These are phyloP conservation scores for Lachnellula cervina DNA, from an alignment of 2,329 filamentous ascomycete species.

Conservation along the genomic window DNA sequence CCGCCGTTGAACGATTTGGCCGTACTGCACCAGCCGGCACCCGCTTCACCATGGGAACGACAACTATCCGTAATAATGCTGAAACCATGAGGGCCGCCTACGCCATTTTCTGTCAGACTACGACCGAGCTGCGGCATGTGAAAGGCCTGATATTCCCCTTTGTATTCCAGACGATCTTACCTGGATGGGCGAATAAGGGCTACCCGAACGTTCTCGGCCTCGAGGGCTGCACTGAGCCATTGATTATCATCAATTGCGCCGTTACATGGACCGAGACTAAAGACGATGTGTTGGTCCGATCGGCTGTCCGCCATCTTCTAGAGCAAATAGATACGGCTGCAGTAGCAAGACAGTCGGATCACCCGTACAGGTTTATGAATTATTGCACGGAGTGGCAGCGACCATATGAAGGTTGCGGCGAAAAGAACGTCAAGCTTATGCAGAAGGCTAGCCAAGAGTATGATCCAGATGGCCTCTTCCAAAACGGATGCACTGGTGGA, in stretches of 20 bases:
- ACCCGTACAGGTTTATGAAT: conserved; percentile 4
- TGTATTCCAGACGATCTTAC: conserved; percentile 1
- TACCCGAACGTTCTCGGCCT: conserved; percentile 1
- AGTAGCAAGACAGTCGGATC: background rate
- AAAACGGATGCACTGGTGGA: conserved; percentile 20
- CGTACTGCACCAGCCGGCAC: background rate
- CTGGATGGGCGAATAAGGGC: conserved; percentile 1
- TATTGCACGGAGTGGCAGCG: conserved; percentile 7
- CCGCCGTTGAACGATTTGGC: conserved; percentile 1
- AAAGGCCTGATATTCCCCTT: conserved; percentile 1
- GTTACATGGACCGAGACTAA: background rate
- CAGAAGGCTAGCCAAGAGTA: conserved; percentile 22
- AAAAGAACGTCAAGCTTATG: conserved; percentile 8
- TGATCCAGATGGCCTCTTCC: conserved; percentile 25
- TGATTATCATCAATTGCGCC: background rate
- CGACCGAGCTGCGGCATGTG: background rate
- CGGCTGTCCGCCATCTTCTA: background rate
- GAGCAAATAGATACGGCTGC: conserved; percentile 1
- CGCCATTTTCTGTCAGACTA: conserved; percentile 8
- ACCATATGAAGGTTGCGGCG: conserved; percentile 5
- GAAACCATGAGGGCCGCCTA: conserved; percentile 11
- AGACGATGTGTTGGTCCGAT: conserved; percentile 1
- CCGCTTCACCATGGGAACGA: conserved; percentile 2
- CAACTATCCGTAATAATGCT: conserved; percentile 1
- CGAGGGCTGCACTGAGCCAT: background rate